These are phyloP conservation scores for Pyrus bretschneideri DNA, from an alignment of 306 rosid species.

Conservation along the genomic window DNA sequence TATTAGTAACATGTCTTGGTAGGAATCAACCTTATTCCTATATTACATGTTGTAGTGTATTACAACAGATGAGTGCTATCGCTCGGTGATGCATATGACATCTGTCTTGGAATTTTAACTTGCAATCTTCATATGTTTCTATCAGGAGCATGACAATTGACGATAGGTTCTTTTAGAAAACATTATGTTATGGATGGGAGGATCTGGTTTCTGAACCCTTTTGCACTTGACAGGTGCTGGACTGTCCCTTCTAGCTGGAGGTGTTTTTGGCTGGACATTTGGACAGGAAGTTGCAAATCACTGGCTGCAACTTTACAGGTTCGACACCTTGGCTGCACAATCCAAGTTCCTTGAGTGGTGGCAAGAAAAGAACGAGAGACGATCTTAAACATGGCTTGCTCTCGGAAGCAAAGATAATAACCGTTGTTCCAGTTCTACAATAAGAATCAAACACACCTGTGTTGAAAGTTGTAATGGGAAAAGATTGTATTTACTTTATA, in stretches of 20 bases:
- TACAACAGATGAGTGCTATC: background rate
- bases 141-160: background rate
- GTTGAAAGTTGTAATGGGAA: constrained; percentile 24
- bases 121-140: background rate
- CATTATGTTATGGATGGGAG: background rate
- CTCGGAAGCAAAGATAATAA: background rate
- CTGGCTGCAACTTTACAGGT: constrained; percentile 69
- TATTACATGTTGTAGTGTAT: background rate
- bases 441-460: constrained; percentile 21
- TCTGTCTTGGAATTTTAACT: background rate
- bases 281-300: constrained; percentile 76
- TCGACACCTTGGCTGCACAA: constrained; percentile 68
- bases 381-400: constrained; percentile 24
- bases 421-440: constrained; percentile 13
- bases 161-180: background rate
- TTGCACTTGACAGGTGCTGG: constrained; percentile 56
- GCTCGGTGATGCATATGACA: background rate
- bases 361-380: constrained; percentile 43
- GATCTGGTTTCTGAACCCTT: background rate
- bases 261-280: constrained; percentile 54
- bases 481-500: constrained; percentile 8
- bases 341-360: constrained; percentile 87
- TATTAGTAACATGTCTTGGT: background rate
- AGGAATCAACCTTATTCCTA: background rate
- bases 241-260: constrained; percentile 67